A percentile compares a stretch with the other conserved stretches of the same genome.
phyloP scores from a whole-genome alignment of 805 yeast genomes.

The Zygotorulaspora florentina region DNA sequence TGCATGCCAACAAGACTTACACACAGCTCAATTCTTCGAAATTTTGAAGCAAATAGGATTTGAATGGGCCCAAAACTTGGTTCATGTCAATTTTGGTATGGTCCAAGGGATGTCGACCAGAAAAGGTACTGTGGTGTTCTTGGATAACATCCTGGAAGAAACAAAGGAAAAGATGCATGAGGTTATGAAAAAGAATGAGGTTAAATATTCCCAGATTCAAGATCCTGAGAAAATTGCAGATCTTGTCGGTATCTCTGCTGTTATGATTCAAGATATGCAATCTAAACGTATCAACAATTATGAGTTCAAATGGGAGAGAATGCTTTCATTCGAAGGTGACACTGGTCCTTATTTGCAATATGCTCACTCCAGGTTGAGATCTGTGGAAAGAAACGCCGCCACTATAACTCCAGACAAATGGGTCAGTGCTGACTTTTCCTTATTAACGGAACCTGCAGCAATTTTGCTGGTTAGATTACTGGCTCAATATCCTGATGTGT shows the following conservation, averaged over 20 bases:
- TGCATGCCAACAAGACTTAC: constrained; percentile 95
- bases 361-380: constrained; percentile 94
- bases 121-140: constrained; percentile 97
- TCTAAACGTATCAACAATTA: constrained; percentile 95
- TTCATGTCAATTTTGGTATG: constrained; percentile 94
- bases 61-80: constrained; percentile 76
- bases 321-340: constrained; percentile 98
- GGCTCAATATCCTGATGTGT: constrained; percentile 86
- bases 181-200: constrained; percentile 89
- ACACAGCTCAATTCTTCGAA: constrained; percentile 89
- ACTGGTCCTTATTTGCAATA: constrained; percentile 98
- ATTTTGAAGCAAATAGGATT: constrained; percentile 85
- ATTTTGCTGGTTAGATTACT: constrained; percentile 66
- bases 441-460: constrained; percentile 70
- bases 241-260: constrained; percentile 92
- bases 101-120: constrained; percentile 98
- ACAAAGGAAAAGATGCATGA: constrained; percentile 93
- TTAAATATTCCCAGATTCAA: constrained; percentile 86
- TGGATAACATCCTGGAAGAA: constrained; percentile 88
- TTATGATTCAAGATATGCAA: constrained; percentile 99
- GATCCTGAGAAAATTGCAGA: constrained; percentile 95
- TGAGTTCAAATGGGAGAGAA: constrained; percentile 95
- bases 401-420: constrained; percentile 44
- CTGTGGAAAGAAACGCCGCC: constrained; percentile 80
- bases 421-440: constrained; percentile 49